phyloP scores from a whole-genome alignment of 306 rosid species.

The Crotalaria pallida region DNA sequence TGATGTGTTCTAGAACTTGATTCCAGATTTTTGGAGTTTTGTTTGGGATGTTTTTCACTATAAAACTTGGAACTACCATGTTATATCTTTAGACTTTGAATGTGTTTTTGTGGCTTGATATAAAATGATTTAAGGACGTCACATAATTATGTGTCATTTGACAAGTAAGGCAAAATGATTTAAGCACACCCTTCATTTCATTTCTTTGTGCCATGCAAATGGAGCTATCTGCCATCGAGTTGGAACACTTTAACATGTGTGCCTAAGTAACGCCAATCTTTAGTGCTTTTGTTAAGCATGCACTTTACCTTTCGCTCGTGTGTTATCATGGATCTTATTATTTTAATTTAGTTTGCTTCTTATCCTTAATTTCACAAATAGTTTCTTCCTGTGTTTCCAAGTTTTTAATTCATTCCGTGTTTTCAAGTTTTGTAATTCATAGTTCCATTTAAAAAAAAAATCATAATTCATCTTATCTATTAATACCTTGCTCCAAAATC shows the following conservation, averaged over 20 bases:
- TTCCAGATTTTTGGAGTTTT: slow-evolving; percentile 2
- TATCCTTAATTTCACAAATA: no score
- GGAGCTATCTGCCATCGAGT: not conserved
- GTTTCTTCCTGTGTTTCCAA: no score
- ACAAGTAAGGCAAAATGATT: not conserved
- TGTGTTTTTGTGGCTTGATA: not conserved
- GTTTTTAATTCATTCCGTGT: no score
- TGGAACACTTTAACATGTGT: not conserved
- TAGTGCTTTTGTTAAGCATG: no score
- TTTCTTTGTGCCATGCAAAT: not conserved
- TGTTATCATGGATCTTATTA: no score
- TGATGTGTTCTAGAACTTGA: not conserved
- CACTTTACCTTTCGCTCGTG: not conserved
- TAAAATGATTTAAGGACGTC: not conserved
- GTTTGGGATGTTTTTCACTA: not conserved
- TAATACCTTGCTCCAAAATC: no score
- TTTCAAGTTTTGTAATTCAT: no score
- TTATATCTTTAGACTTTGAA: not conserved
- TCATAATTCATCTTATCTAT: no score
- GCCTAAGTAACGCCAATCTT: no score
- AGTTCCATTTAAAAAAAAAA: no score
- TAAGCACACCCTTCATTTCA: not conserved
- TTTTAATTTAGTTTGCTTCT: no score
- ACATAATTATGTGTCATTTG: not conserved
- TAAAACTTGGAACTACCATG: slow-evolving; percentile 1